These are phyloP conservation scores for Zelopaecilomyces penicillatus DNA, from an alignment of 2,329 filamentous ascomycete genomes.

Conservation along the genomic window DNA sequence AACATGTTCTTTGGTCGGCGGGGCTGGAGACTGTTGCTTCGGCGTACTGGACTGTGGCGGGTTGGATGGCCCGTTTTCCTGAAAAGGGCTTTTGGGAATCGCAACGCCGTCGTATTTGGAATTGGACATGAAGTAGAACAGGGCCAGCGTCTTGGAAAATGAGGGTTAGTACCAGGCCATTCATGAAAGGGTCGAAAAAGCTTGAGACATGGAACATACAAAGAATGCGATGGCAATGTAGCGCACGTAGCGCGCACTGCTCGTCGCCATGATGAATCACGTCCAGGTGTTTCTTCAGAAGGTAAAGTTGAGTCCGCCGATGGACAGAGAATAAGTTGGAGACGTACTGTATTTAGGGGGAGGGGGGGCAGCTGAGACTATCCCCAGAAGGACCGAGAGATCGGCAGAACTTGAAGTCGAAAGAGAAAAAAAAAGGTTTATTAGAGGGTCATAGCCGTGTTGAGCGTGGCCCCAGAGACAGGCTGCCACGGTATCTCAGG, in stretches of 20 bases:
- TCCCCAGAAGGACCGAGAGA: background rate
- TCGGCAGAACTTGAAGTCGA: background rate
- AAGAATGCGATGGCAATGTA: slow-evolving; percentile 76
- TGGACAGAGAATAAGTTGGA: background rate
- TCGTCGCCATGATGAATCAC: slow-evolving; percentile 49
- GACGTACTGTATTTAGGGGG: background rate
- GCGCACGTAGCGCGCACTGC: slow-evolving; percentile 66
- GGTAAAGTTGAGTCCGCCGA: background rate
- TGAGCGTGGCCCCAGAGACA: too few relatives aligned
- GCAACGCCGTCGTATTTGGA: slow-evolving; percentile 38
- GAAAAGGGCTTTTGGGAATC: slow-evolving; percentile 2
- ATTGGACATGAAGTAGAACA: slow-evolving; percentile 75
- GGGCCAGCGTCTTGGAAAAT: slow-evolving; percentile 46
- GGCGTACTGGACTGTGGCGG: background rate
- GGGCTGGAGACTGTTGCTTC: background rate
- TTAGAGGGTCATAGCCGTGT: slow-evolving; percentile 5
- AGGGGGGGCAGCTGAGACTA: background rate
- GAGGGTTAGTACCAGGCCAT: slow-evolving; percentile 10
- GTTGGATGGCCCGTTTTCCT: background rate
- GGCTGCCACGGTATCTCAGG: too few relatives aligned
- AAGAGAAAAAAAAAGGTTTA: background rate
- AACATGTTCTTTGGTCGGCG: too few relatives aligned
- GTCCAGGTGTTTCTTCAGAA: background rate
- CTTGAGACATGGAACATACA: slow-evolving; percentile 45
- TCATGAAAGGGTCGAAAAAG: background rate